These are phyloP conservation scores for Rostrohypoxylon terebratum DNA, from an alignment of 495 filamentous ascomycete species.

Conservation along the genomic window DNA sequence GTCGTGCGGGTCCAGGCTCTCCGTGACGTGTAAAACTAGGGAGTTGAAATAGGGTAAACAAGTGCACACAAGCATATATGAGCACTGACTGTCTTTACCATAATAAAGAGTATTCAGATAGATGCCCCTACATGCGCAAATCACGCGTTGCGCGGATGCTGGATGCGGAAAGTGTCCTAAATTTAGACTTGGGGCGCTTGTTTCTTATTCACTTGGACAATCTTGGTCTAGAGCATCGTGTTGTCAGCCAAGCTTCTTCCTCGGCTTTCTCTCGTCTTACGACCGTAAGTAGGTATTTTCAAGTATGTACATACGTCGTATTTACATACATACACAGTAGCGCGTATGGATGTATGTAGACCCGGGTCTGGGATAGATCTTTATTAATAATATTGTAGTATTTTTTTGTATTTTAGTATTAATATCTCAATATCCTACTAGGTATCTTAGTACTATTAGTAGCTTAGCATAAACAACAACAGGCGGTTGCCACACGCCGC, in stretches of 20 bases:
- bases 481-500: conserved; percentile 40
- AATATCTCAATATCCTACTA: neutral
- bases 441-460: neutral
- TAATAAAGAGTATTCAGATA: neutral
- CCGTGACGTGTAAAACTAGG: conserved; percentile 44
- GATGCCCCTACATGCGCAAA: conserved; percentile 8
- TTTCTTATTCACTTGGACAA: conserved; percentile 10
- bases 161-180: conserved; percentile 34
- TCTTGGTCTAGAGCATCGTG: conserved; percentile 26
- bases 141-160: conserved; percentile 30
- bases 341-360: neutral
- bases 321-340: neutral
- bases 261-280: conserved; percentile 33
- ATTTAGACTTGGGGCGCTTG: conserved; percentile 32
- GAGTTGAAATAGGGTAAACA: conserved; percentile 29
- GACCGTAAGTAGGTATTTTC: conserved; percentile 25
- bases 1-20: conserved; percentile 38
- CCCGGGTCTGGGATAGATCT: neutral
- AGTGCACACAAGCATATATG: neutral
- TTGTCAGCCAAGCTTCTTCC: conserved; percentile 28
- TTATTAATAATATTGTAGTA: too few relatives aligned
- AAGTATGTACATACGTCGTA: conserved; percentile 5
- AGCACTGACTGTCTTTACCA: neutral
- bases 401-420: too few relatives aligned
- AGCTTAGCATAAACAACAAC: conserved; percentile 19